These are phyloP conservation scores for Citrullus colocynthis DNA, from an alignment of 306 rosid genomes.

Conservation along the genomic window DNA sequence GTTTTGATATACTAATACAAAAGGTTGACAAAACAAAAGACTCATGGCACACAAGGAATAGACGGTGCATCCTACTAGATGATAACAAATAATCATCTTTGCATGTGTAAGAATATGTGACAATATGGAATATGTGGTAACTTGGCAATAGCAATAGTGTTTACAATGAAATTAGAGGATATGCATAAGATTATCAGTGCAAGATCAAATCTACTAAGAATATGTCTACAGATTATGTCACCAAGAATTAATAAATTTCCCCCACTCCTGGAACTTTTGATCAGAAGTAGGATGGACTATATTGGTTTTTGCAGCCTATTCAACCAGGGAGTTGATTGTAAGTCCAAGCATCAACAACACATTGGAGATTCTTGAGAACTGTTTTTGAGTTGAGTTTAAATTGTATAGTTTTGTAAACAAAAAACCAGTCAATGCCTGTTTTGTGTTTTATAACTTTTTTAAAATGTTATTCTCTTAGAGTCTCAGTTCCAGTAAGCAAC, in stretches of 20 bases:
- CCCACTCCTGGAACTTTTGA: not conserved
- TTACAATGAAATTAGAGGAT: not conserved
- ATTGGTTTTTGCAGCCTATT: not conserved
- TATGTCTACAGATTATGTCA: not conserved
- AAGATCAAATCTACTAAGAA: not conserved
- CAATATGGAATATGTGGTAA: not conserved
- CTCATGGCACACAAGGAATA: not conserved
- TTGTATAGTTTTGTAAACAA: not conserved
- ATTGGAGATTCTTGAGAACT: not conserved
- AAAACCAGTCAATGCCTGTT: not conserved
- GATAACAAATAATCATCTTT: not conserved
- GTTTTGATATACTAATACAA: not conserved
- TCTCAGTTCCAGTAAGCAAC: not conserved
- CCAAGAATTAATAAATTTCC: not conserved
- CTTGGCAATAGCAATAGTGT: not conserved
- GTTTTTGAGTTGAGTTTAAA: not conserved
- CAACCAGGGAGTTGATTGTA: not conserved
- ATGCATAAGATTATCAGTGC: not conserved
- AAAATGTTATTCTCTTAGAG: not conserved
- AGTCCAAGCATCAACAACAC: not conserved
- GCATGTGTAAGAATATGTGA: not conserved
- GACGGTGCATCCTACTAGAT: not conserved
- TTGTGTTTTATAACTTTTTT: not conserved
- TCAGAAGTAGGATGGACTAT: not conserved
- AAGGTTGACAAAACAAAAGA: not conserved